Conservation (phyloP, 2,329 filamentous ascomycete genomes). For the Apiospora rasikravindrae region DNA sequence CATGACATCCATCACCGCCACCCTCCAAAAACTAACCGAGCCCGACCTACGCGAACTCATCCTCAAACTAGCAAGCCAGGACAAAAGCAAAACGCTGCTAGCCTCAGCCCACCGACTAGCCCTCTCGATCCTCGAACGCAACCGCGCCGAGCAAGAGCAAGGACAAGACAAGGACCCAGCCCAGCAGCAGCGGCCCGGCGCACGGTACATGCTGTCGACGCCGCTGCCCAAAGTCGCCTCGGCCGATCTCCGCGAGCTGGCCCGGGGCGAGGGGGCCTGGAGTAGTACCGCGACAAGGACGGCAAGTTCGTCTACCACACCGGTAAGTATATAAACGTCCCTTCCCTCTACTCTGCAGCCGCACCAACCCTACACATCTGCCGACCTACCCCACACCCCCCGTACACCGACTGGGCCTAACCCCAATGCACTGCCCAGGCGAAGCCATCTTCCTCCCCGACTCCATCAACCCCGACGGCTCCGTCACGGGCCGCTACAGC, state of each 20-base stretch:
- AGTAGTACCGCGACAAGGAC: neutral
- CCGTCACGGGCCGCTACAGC: neutral
- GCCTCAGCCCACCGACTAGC: neutral
- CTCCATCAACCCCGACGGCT: neutral
- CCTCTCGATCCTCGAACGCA: neutral
- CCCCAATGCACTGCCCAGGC: neutral
- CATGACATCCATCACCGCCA: slow-evolving; percentile 3
- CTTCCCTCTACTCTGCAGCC: too few relatives aligned
- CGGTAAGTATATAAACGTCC: neutral
- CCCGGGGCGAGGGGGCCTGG: neutral
- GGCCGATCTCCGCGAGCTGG: neutral
- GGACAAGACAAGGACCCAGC: neutral
- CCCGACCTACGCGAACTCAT: neutral
- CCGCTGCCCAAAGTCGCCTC: neutral
- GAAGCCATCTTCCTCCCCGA: slow-evolving; percentile 5
- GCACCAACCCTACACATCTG: too few relatives aligned
- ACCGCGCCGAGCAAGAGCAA: neutral
- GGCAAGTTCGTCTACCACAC: slow-evolving; percentile 4
- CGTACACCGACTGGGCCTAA: neutral
- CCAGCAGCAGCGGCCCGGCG: neutral
- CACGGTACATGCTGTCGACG: neutral
- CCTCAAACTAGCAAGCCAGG: neutral
- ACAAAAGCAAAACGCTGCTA: neutral
- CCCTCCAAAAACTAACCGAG: neutral
- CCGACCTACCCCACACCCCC: neutral